Base-by-base conservation (phyloP, 345 rosid genomes). In the Salix purpurea region DNA sequence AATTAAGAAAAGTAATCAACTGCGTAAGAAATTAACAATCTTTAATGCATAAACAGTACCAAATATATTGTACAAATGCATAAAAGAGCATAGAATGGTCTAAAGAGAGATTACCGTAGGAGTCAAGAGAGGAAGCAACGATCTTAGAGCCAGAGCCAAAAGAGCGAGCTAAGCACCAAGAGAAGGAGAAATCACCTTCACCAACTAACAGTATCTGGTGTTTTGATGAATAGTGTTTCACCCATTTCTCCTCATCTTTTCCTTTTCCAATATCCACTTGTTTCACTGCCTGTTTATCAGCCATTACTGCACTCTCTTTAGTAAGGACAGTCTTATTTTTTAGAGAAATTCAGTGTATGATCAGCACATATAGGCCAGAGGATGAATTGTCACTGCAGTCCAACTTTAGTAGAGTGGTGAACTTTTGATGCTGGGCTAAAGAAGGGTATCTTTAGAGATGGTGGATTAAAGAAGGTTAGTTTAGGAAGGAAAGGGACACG, bases 161-260 rank as follows among this genome's bases (percentile, higher is more conserved):
- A 73, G 70, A 42, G 62, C 9, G 4, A 19, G 87, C 91, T 76
- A 89, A 76, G 24, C 85, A 78, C 60, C 60, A 15, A 60, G 90
- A 84, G 65, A 89, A 88, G 0, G 91, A 89, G 79, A 89, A 88
- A 82, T 89, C 96, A 18, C 93, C 91, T 81, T 89, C 93, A 4
- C 93, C 95, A 7, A 88, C 91, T 12, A 91, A 72, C 28, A 89
- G 79, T 24, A 85, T 85, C 2, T 74, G 83, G 44, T 87, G 89
- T 26, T 76, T 71, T 3, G 91, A 81, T 56, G 91, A 87, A 11
- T 89, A 89, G 67, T 83, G 82, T 8, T 72, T 75, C 48, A 84
- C 80, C 89, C 88, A 79, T 66, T 80, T 86, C 68, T 46, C 81
- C 61, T 67, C 46, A 48, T 69, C 61, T 19, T 69, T 75, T 65